Evolutionary conservation across 1,284 basidiomycete species (phyloP).

Genomic region (Puccinia coronata): DNA sequence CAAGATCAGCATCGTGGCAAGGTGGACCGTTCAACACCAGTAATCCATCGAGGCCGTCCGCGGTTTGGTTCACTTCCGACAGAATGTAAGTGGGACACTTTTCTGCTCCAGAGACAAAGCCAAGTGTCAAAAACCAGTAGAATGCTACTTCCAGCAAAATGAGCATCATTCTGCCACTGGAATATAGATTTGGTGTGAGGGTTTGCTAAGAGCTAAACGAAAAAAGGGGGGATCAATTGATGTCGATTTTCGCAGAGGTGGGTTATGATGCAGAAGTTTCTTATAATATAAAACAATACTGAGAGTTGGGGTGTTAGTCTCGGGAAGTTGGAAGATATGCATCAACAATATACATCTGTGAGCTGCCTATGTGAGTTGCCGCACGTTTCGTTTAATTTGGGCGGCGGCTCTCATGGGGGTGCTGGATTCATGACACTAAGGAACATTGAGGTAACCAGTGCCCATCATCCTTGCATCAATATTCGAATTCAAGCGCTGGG

Average conservation of each 20-base stretch:
- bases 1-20: slow-evolving; percentile 4
- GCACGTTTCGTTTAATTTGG: too few relatives aligned
- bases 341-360: too few relatives aligned
- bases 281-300: neutral
- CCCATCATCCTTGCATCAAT: neutral
- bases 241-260: neutral
- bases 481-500: neutral
- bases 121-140: neutral
- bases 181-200: neutral
- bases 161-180: neutral
- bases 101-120: slow-evolving; percentile 14
- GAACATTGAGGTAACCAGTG: neutral
- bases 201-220: neutral
- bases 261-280: neutral
- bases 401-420: neutral
- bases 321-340: too few relatives aligned
- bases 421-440: too few relatives aligned
- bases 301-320: too few relatives aligned
- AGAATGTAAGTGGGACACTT: slow-evolving; percentile 15
- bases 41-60: neutral
- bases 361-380: too few relatives aligned
- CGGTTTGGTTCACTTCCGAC: neutral
- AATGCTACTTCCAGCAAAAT: neutral
- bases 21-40: slow-evolving; percentile 1
- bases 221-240: neutral